A percentile compares a stretch with the other conserved stretches of the same genome.
Conservation (phyloP, 495 filamentous ascomycete species). For the Chaetomium tenue region DNA sequence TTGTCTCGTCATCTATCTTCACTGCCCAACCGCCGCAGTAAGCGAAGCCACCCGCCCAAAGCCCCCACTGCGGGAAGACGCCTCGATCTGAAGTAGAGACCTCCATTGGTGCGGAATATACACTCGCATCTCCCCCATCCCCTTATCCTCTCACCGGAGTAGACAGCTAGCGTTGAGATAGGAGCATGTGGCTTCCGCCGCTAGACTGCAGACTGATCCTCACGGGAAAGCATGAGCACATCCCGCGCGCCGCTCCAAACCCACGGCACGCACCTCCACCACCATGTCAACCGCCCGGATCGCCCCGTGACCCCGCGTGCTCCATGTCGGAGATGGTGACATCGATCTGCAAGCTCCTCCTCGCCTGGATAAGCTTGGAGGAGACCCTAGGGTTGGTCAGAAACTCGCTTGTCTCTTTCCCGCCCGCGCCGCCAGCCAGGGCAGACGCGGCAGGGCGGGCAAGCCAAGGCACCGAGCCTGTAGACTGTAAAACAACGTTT, state of each 20-base stretch:
- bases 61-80: not conserved
- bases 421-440: not conserved
- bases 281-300: not conserved
- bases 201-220: not conserved
- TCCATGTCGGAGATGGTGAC: slow-evolving; percentile 3
- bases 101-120: not conserved
- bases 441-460: not conserved
- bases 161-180: not conserved
- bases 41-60: slow-evolving; percentile 1
- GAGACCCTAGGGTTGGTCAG: not conserved
- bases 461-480: not conserved
- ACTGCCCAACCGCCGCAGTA: not conserved
- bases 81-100: not conserved
- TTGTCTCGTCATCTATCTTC: slow-evolving; percentile 15
- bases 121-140: no score
- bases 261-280: not conserved
- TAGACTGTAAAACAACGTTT: not conserved
- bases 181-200: not conserved
- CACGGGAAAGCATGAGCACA: not conserved
- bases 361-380: not conserved
- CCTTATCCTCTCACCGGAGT: not conserved
- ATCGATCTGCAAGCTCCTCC: not conserved
- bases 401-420: not conserved
- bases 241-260: not conserved
- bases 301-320: not conserved